These are phyloP conservation scores for Warburgia ugandensis DNA, from an alignment of 164 flowering plant genomes.

Conservation along the genomic window DNA sequence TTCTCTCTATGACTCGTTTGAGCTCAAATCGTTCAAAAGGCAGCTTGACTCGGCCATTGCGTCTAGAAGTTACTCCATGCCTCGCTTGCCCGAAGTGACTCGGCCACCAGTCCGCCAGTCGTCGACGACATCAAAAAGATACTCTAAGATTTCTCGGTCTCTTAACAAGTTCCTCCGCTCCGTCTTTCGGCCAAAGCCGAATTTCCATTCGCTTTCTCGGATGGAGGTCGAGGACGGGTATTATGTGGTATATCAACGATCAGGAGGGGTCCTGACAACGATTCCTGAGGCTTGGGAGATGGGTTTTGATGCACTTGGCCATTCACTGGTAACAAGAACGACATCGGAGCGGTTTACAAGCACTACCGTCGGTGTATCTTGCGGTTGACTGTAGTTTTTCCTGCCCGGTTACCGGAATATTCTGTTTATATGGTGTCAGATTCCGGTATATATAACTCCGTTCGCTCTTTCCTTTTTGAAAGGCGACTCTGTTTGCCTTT, in stretches of 20 bases:
- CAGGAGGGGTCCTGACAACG: constrained; percentile 29
- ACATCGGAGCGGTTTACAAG: constrained; percentile 44
- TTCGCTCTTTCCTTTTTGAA: no score
- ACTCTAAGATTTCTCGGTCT: constrained; percentile 55
- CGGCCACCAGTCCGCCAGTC: constrained; percentile 16
- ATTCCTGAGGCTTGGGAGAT: constrained; percentile 49
- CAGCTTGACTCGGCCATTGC: constrained; percentile 75
- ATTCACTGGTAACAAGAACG: constrained; percentile 25
- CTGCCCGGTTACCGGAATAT: not conserved
- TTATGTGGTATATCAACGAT: constrained; percentile 24
- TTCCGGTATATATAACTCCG: no score
- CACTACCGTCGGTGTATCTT: constrained; percentile 29
- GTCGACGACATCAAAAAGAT: constrained; percentile 3
- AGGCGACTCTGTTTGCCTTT: no score
- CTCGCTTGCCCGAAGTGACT: constrained; percentile 2
- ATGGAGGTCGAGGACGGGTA: constrained; percentile 13
- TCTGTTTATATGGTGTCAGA: not conserved
- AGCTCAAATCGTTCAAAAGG: constrained; percentile 70
- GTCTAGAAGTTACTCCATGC: constrained; percentile 16
- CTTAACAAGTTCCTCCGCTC: constrained; percentile 42
- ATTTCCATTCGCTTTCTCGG: not conserved
- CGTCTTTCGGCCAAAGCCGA: constrained; percentile 30
- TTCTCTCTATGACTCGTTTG: constrained; percentile 86
- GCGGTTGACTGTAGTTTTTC: constrained; percentile 19
- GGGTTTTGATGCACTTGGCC: constrained; percentile 22